Evolutionary conservation across 2,329 filamentous ascomycete genomes (phyloP).

Genomic region (Alternaria sp.): DNA sequence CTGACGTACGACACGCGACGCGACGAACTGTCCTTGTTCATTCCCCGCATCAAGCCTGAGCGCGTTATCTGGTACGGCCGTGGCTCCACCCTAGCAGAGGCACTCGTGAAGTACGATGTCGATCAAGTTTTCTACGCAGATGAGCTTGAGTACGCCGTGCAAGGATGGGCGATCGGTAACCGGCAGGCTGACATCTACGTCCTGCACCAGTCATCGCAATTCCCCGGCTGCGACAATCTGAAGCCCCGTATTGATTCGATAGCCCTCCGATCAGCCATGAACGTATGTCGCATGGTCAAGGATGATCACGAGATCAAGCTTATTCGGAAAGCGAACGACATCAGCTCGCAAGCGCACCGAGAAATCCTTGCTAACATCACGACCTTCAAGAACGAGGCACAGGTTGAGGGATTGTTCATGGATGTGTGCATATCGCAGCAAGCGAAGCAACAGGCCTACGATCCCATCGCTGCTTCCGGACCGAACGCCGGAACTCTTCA

Average conservation of each 20-base stretch:
- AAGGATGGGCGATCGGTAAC: slow-evolving; percentile 37
- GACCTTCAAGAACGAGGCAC: slow-evolving; percentile 74
- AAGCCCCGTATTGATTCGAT: slow-evolving; percentile 30
- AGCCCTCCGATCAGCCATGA: slow-evolving; percentile 72
- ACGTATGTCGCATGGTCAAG: slow-evolving; percentile 81
- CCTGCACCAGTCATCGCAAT: slow-evolving; percentile 38
- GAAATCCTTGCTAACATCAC: slow-evolving; percentile 70
- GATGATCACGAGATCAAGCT: slow-evolving; percentile 81
- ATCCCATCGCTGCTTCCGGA: slow-evolving; percentile 85
- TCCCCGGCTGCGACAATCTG: slow-evolving; percentile 15
- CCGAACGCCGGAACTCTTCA: slow-evolving; percentile 85
- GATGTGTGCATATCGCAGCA: slow-evolving; percentile 74
- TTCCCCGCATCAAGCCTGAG: slow-evolving; percentile 70
- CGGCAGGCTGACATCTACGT: slow-evolving; percentile 40
- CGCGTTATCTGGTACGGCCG: slow-evolving; percentile 69
- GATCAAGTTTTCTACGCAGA: slow-evolving; percentile 69
- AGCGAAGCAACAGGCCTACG: slow-evolving; percentile 81
- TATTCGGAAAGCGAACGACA: slow-evolving; percentile 78
- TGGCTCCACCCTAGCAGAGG: slow-evolving; percentile 66
- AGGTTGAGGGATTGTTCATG: slow-evolving; percentile 81
- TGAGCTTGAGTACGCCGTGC: slow-evolving; percentile 37
- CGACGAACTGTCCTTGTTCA: slow-evolving; percentile 74
- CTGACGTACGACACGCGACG: slow-evolving; percentile 63
- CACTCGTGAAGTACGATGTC: slow-evolving; percentile 68
- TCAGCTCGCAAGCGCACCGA: slow-evolving; percentile 79